Percentiles rank a stretch among this genome's conserved stretches.
Evolutionary conservation across 75 land plant genomes (phyloP).

Genomic region (Cupressus sempervirens): DNA sequence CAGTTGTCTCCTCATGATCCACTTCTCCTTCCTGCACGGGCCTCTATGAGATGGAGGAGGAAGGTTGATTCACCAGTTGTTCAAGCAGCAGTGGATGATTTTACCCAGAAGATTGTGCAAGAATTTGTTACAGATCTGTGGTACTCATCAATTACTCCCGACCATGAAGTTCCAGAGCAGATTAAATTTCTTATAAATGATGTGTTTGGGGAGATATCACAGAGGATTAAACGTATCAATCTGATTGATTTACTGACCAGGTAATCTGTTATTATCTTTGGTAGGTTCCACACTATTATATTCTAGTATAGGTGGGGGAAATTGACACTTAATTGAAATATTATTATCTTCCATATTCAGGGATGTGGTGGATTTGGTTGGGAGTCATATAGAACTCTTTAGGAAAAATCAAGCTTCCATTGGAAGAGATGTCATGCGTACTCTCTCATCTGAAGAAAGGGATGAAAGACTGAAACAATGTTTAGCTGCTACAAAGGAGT

Average conservation of each 20-base stretch:
- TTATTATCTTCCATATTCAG: slow-evolving; percentile 25
- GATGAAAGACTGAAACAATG: slow-evolving; percentile 84
- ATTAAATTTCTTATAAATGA: slow-evolving; percentile 62
- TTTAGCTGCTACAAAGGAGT: slow-evolving; percentile 59
- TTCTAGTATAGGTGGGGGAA: neutral
- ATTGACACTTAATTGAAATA: neutral
- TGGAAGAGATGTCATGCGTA: slow-evolving; percentile 70
- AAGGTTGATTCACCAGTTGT: slow-evolving; percentile 81
- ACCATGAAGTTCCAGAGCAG: slow-evolving; percentile 77
- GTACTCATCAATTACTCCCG: slow-evolving; percentile 85
- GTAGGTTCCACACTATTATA: neutral
- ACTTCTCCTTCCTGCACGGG: slow-evolving; percentile 35
- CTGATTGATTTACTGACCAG: slow-evolving; percentile 84
- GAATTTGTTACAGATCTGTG: slow-evolving; percentile 88
- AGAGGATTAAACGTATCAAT: slow-evolving; percentile 72
- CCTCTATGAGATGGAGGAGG: slow-evolving; percentile 50
- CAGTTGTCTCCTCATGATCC: slow-evolving; percentile 65
- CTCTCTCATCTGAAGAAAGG: slow-evolving; percentile 79
- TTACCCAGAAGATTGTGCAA: slow-evolving; percentile 59
- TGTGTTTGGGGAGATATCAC: slow-evolving; percentile 72
- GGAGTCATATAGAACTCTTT: slow-evolving; percentile 79
- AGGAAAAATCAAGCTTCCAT: slow-evolving; percentile 68
- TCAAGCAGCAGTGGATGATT: slow-evolving; percentile 67
- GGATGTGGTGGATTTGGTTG: slow-evolving; percentile 81
- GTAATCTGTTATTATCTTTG: slow-evolving; percentile 28